These are phyloP conservation scores for Tetraselmis striata DNA, from an alignment of 139 green algal species.

Conservation along the genomic window DNA sequence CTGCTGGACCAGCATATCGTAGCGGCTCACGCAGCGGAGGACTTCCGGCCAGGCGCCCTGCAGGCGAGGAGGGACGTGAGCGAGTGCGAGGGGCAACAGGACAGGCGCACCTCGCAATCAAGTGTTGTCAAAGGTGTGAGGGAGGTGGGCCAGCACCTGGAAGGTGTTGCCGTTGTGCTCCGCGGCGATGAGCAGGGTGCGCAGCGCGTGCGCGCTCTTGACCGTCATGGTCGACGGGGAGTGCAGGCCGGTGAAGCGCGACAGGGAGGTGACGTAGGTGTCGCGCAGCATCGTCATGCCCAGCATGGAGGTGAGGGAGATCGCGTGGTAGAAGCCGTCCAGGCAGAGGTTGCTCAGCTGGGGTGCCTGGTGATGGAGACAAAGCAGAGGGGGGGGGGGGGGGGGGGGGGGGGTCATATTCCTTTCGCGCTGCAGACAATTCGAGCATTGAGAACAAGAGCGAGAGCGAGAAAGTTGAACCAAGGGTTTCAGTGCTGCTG, in stretches of 20 bases:
- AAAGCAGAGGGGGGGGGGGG: too few species aligned
- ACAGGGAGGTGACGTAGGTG: slow-evolving; percentile 65
- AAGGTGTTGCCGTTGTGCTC: not conserved
- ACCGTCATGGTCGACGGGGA: slow-evolving; percentile 56
- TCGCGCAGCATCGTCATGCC: slow-evolving; percentile 81
- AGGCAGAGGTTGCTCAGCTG: slow-evolving; percentile 51
- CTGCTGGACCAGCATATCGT: slow-evolving; percentile 86
- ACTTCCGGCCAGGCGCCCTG: slow-evolving; percentile 78
- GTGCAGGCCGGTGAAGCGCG: slow-evolving; percentile 58
- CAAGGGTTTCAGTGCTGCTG: not conserved
- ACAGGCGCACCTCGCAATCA: slow-evolving; percentile 55
- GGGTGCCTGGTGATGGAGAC: too few species aligned
- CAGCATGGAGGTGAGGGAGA: slow-evolving; percentile 62
- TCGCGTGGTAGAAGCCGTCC: slow-evolving; percentile 51
- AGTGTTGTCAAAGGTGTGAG: slow-evolving; percentile 62
- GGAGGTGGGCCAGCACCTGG: slow-evolving; percentile 21
- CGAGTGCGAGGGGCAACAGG: too few species aligned
- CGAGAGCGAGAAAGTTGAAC: slow-evolving; percentile 1
- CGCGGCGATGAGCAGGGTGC: slow-evolving; percentile 5
- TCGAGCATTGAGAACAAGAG: too few species aligned
- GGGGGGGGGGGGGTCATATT: too few species aligned
- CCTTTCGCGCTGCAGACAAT: too few species aligned
- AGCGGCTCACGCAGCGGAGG: slow-evolving; percentile 85
- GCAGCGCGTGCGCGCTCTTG: slow-evolving; percentile 85
- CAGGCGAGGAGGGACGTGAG: too few species aligned